Conservation (phyloP, 257 asterid species). For the Forsythia suspensa region DNA sequence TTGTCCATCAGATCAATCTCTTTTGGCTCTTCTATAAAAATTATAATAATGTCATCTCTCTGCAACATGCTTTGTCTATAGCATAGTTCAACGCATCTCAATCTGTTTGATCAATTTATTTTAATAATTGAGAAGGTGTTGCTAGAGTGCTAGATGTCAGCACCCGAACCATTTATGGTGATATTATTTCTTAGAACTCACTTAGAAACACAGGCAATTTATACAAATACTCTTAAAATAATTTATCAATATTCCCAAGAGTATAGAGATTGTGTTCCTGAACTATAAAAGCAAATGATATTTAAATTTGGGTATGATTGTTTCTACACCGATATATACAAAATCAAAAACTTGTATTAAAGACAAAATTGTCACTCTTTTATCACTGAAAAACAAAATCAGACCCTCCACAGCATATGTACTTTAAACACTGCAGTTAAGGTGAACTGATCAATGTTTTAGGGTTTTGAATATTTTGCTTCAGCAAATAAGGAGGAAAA, state of each 20-base stretch:
- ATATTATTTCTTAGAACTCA: slow-evolving; percentile 51
- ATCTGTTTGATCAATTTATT: slow-evolving; percentile 43
- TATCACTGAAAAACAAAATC: neutral
- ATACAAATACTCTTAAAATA: neutral
- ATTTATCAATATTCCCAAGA: neutral
- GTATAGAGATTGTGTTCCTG: neutral
- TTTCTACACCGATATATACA: neutral
- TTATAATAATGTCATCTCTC: slow-evolving; percentile 48
- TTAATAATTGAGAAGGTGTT: slow-evolving; percentile 49
- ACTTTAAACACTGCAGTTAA: neutral
- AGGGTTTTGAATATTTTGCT: no score
- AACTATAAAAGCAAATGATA: neutral
- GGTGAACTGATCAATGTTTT: neutral
- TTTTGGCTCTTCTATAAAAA: slow-evolving; percentile 51
- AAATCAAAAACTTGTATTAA: neutral
- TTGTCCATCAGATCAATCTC: slow-evolving; percentile 55
- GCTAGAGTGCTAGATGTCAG: slow-evolving; percentile 55
- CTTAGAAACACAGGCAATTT: slow-evolving; percentile 40
- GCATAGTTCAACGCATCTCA: slow-evolving; percentile 33
- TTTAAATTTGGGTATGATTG: neutral
- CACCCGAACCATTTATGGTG: slow-evolving; percentile 38
- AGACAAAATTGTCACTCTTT: neutral
- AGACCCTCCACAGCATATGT: neutral
- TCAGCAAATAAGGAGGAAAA: no score
- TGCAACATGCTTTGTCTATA: slow-evolving; percentile 38